Percentiles rank a stretch among this genome's conserved stretches.
Evolutionary conservation across 2,329 filamentous ascomycete species (phyloP).

Genomic region (Coleophoma crateriformis): DNA sequence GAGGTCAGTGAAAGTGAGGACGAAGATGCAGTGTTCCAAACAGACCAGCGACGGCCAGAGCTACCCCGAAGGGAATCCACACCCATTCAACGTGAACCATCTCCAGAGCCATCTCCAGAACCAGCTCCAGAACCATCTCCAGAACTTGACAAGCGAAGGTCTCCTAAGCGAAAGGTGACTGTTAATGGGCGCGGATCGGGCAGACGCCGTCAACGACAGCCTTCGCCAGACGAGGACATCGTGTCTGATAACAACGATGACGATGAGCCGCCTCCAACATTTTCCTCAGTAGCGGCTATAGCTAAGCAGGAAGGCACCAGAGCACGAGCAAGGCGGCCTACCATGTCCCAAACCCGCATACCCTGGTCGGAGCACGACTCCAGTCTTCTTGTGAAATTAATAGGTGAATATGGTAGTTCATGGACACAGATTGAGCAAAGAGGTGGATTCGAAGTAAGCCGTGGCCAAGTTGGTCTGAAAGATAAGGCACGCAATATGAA

Average conservation of each 20-base stretch:
- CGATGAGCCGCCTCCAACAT: conserved; percentile 2
- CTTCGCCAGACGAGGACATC: no score
- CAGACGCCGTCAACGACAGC: no score
- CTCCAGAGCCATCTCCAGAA: neutral
- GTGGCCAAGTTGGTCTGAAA: conserved; percentile 45
- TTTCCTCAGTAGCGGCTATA: conserved; percentile 3
- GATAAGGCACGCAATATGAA: conserved; percentile 50
- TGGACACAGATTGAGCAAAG: conserved; percentile 40
- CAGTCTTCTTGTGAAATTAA: conserved; percentile 39
- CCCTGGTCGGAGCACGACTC: conserved; percentile 34
- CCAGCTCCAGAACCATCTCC: neutral
- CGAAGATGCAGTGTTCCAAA: conserved; percentile 17
- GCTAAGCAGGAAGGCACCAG: conserved; percentile 1
- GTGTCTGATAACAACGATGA: no score
- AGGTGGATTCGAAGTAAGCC: conserved; percentile 24
- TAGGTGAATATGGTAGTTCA: conserved; percentile 36
- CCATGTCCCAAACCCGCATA: conserved; percentile 10
- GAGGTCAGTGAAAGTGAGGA: conserved; percentile 9
- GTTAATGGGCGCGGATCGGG: no score
- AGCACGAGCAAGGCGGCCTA: neutral
- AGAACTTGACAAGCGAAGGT: neutral
- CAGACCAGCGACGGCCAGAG: conserved; percentile 14
- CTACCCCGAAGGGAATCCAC: conserved; percentile 7
- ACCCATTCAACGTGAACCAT: neutral
- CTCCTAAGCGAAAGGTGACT: neutral